Base-by-base conservation (phyloP, 768 basidiomycete species). In the Phlegmacium glaucopus region DNA sequence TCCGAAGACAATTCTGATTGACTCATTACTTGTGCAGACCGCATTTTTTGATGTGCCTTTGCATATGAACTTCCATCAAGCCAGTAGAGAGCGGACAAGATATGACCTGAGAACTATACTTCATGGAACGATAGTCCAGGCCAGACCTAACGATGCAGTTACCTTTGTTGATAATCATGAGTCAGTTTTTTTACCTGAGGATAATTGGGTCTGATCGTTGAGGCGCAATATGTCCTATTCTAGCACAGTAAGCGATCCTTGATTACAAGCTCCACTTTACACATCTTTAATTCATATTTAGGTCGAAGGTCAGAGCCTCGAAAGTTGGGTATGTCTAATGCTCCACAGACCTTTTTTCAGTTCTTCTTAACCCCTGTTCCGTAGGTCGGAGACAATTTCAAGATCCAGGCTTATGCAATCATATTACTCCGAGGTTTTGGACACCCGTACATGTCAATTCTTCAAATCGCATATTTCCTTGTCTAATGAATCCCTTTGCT, bases 161-260 rank as follows among this genome's bases (percentile, higher is more conserved):
- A 92, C 90, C 0, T 92, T 92, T 58, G 90, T 92, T 6, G 90
- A 93, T 57, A 93, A 92, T 63, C 90, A 93, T 54, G 90, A 93
- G 90, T 90, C 52, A 66, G 85, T 68, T 22, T 30, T 45, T 48
- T 15, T 41, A 13, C 12, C 22, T 18, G 32, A 27, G 22, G 28
- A 36, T 32, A 27, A 18, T 50, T 53, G 41, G 39, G 37, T 16
- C 49, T 26, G 38, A 36, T 36, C 30, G 36, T 48, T 47, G 30
- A 49, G 28, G 42, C 41, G 37, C 48, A 27, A 27, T 47, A 51
- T 26, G 45, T 25, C 45, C 15, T 42, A 38, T 49, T 51, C 37
- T 50, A 89, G 86, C 52, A 90, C 87, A 60, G 87, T 88, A 68
- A 68, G 63, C 59, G 9, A 40, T 27, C 41, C 13, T 44, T 15